Base-by-base conservation (phyloP, 2,329 filamentous ascomycete species). In the Magnaporthiopsis incrustans region DNA sequence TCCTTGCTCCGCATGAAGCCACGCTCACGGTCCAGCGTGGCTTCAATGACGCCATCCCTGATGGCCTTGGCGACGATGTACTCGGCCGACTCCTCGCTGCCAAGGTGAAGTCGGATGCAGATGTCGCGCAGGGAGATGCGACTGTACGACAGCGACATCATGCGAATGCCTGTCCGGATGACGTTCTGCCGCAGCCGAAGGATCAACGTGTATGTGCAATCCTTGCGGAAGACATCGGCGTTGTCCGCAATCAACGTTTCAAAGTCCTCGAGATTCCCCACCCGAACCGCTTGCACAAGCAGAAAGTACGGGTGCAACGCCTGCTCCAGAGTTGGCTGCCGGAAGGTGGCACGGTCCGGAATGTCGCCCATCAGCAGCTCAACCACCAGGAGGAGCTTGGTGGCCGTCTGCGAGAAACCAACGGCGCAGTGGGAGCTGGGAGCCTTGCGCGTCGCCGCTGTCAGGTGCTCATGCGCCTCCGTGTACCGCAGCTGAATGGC, bases 1-100 rank as follows among this genome's bases (percentile, higher is more conserved):
- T 97, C 92, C 82, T 96, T 97, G 77, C 93, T 97, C 86, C 97
- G 96, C 92, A 98, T 97, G 79, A 92, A 98, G 0, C 95, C 95
- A 68, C 89, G 88, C 81, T 98, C 93, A 67, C 96, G 90, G 75
- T 99, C 94, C 67, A 98, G 81, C 2, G 90, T 93, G 44, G 94
- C 94, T 81, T 98, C 94, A 65, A 98, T 98, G 64, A 98, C 95
- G 65, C 95, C 95, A 72, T 99, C 95, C 26, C 95, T 87, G 70
- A 99, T 99, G 1, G 95, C 95, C 82, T 99, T 99, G 68, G 95
- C 95, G 50, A 98, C 95, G 75, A 99, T 99, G 77, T 99, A 99
- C 79, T 99, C 95, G 14, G 95, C 95, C 57, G 92, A 97, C 81
- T 99, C 95, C 76, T 99, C 95, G 70, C 91, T 96, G 68, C 95